These are phyloP conservation scores for Cnidoscolus chayamansa DNA, from an alignment of 441 rosid genomes.

Conservation along the genomic window DNA sequence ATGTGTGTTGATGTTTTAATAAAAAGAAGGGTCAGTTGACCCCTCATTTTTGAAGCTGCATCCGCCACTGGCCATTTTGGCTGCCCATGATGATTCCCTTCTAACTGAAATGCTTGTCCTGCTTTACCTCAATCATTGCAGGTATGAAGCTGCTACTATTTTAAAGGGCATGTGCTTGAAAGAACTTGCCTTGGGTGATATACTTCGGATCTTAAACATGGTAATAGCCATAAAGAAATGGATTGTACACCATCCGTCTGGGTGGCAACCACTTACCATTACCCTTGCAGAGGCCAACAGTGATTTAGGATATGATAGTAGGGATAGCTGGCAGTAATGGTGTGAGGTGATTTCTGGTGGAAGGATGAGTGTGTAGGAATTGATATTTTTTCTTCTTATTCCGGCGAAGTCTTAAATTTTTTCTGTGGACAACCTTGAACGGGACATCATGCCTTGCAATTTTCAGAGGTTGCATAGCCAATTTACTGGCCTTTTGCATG, in stretches of 20 bases:
- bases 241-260: conserved; percentile 38
- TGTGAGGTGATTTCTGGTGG: background rate
- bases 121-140: conserved; percentile 13
- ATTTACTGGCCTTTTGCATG: background rate
- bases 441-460: background rate
- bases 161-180: conserved; percentile 41
- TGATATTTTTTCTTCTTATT: background rate
- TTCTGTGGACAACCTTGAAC: background rate
- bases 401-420: background rate
- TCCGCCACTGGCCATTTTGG: background rate
- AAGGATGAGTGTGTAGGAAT: background rate
- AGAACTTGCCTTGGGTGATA: conserved; percentile 35
- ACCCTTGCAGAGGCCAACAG: conserved; percentile 19
- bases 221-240: conserved; percentile 31
- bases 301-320: conserved; percentile 8
- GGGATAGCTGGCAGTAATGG: background rate
- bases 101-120: no score
- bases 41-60: background rate
- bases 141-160: conserved; percentile 44
- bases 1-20: no score
- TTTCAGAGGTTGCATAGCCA: conserved; percentile 1
- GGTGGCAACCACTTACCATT: conserved; percentile 46
- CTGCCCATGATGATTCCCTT: no score
- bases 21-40: no score
- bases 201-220: conserved; percentile 41